Conservation (phyloP, 345 rosid species). For the Corchorus capsularis region DNA sequence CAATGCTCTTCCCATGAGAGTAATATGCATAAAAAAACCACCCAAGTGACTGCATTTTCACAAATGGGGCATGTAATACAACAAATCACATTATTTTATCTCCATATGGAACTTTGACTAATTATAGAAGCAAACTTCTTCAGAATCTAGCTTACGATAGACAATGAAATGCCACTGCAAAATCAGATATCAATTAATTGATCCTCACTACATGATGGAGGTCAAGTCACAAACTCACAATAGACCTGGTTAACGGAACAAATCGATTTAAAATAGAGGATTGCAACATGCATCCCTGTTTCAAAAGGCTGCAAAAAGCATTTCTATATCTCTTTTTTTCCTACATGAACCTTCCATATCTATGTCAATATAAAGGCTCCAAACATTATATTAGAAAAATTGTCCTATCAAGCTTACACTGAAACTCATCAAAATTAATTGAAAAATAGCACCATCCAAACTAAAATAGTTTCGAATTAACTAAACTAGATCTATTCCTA, state of each 20-base stretch:
- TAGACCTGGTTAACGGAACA: constrained; percentile 6
- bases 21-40: not conserved
- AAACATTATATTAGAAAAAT: not conserved
- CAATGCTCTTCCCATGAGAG: not conserved
- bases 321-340: not conserved
- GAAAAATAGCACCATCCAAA: not conserved
- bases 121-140: not conserved
- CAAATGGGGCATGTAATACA: not conserved
- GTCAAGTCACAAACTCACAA: not conserved
- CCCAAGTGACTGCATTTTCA: not conserved
- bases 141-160: not conserved
- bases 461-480: not conserved
- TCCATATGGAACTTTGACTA: not conserved
- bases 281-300: not conserved
- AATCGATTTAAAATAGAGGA: not conserved
- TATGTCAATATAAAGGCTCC: not conserved
- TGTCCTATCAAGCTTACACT: not conserved
- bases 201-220: not conserved
- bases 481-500: constrained; percentile 15
- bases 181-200: not conserved
- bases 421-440: not conserved
- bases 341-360: not conserved
- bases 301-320: not conserved
- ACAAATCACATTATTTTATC: not conserved
- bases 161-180: not conserved